A percentile compares a stretch with the other conserved stretches of the same genome.
These are phyloP conservation scores for Chalaropsis thielavioides DNA, from an alignment of 2,329 filamentous ascomycete species.

Conservation along the genomic window DNA sequence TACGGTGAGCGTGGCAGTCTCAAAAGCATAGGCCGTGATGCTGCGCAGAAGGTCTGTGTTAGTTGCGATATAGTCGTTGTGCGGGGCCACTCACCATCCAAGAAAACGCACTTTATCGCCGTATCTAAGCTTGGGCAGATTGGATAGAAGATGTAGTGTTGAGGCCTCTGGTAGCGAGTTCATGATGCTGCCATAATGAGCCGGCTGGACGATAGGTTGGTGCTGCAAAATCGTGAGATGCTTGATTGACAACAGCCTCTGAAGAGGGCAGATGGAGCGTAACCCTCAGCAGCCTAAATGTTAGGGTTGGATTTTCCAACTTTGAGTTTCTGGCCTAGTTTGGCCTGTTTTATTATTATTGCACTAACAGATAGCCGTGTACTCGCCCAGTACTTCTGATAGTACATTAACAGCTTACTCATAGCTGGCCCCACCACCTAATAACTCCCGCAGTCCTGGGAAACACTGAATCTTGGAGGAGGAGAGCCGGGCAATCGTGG, in stretches of 20 bases:
- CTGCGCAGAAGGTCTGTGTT: constrained; percentile 16
- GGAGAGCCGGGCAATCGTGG: not conserved
- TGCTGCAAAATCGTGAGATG: not conserved
- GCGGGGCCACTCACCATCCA: constrained; percentile 55
- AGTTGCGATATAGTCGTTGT: constrained; percentile 18
- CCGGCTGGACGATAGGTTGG: not conserved
- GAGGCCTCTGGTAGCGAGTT: constrained; percentile 49
- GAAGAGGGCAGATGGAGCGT: not conserved
- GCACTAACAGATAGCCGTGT: not conserved
- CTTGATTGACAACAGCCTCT: not conserved
- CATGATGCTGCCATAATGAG: constrained; percentile 23
- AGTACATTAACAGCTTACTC: not conserved
- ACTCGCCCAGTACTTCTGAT: too few relatives aligned
- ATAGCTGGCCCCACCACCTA: constrained; percentile 20
- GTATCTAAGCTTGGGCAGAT: constrained; percentile 36
- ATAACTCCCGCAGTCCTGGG: not conserved
- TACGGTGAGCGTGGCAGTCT: constrained; percentile 48
- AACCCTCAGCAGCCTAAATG: not conserved
- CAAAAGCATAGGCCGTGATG: constrained; percentile 36
- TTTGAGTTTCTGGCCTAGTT: not conserved
- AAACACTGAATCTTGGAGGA: not conserved
- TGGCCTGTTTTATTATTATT: not conserved
- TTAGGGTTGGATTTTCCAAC: not conserved
- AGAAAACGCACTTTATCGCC: constrained; percentile 81
- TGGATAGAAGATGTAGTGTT: constrained; percentile 48